Percentiles rank a stretch among this genome's conserved stretches.
Evolutionary conservation across 73 alveolate species (phyloP).

Genomic region (Paramecium sonneborni): DNA sequence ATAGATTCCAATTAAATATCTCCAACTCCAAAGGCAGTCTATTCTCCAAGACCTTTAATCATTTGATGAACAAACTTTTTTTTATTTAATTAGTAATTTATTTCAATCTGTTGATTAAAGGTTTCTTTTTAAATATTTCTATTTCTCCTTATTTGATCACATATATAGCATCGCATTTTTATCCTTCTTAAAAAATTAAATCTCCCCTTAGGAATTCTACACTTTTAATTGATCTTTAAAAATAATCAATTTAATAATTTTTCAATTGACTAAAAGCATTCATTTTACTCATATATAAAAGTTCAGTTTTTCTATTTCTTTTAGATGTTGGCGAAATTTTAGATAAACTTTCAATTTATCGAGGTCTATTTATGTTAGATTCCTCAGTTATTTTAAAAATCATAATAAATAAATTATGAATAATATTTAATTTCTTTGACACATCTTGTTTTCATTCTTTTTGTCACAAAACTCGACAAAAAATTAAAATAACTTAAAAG

Average conservation of each 20-base stretch:
- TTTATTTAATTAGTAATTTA: neutral
- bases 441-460: neutral
- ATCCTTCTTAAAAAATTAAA: neutral
- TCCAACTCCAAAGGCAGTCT: constrained; percentile 18
- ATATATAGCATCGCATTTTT: constrained; percentile 1
- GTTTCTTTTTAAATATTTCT: constrained; percentile 1
- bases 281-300: neutral
- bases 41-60: neutral
- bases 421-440: neutral
- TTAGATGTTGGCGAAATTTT: neutral
- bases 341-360: neutral
- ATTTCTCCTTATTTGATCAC: neutral
- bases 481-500: neutral
- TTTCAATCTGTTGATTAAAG: neutral
- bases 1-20: neutral
- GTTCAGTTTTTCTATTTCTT: neutral
- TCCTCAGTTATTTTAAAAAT: neutral
- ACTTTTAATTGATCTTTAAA: neutral
- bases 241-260: constrained; percentile 1
- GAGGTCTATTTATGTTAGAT: neutral
- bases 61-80: neutral
- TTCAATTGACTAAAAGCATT: neutral
- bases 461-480: neutral
- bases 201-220: neutral
- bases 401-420: neutral